phyloP scores from a whole-genome alignment of 257 asterid species.

The Solanum clarkiae region DNA sequence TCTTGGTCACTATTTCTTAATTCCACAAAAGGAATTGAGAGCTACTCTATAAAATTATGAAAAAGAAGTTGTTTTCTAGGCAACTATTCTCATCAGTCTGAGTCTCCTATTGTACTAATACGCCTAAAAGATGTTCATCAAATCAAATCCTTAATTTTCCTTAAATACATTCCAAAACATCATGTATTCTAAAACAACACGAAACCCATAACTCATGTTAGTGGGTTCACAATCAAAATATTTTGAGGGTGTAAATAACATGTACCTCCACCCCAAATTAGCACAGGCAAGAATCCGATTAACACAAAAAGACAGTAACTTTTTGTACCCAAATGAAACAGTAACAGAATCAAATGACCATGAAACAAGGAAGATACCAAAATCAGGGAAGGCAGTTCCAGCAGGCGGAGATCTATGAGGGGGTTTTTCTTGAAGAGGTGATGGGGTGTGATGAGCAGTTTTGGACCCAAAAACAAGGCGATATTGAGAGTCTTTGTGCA shows the following conservation, averaged over 20 bases:
- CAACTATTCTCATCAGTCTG: background rate
- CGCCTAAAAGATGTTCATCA: background rate
- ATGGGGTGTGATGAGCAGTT: slow-evolving; percentile 29
- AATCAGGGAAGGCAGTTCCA: slow-evolving; percentile 1
- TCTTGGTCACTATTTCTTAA: background rate
- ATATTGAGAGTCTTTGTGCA: slow-evolving; percentile 20
- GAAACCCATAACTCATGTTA: background rate
- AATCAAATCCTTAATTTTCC: background rate
- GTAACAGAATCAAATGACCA: background rate
- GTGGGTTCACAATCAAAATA: background rate
- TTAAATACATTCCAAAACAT: background rate
- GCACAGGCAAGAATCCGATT: background rate
- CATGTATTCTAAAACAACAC: background rate
- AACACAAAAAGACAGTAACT: background rate
- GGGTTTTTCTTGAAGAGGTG: slow-evolving; percentile 13
- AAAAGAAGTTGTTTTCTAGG: background rate
- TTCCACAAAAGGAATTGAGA: background rate
- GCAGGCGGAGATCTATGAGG: background rate
- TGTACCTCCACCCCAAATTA: background rate
- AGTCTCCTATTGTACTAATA: background rate
- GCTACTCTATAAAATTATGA: background rate
- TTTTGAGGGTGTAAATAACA: background rate
- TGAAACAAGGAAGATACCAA: background rate
- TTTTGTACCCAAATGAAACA: background rate
- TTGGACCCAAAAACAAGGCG: slow-evolving; percentile 28